Percentiles rank a stretch among this genome's conserved stretches.
phyloP scores from a whole-genome alignment of 768 basidiomycete species.

The Tephrocybe sp. region DNA sequence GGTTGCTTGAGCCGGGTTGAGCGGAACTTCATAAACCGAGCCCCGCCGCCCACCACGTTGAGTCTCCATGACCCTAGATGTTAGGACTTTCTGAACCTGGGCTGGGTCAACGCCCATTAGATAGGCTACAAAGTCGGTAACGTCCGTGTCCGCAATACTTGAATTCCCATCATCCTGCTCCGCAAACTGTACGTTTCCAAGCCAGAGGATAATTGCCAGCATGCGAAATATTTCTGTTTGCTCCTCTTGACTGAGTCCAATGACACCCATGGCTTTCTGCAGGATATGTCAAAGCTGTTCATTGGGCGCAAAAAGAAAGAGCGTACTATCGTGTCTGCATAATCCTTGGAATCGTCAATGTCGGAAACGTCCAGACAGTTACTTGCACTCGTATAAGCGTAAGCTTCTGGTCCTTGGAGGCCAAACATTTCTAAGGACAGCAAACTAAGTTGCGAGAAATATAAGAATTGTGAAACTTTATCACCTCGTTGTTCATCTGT shows the following conservation, averaged over 20 bases:
- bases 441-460: slow-evolving; percentile 9
- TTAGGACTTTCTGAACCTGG: slow-evolving; percentile 83
- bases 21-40: slow-evolving; percentile 94
- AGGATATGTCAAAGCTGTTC: slow-evolving; percentile 5
- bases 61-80: slow-evolving; percentile 86
- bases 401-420: slow-evolving; percentile 92
- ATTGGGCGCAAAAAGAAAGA: not conserved
- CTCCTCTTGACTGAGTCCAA: slow-evolving; percentile 82
- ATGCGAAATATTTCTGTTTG: slow-evolving; percentile 92
- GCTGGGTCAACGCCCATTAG: slow-evolving; percentile 85
- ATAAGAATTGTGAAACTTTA: not conserved
- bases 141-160: slow-evolving; percentile 70
- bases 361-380: slow-evolving; percentile 89
- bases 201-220: slow-evolving; percentile 90
- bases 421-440: slow-evolving; percentile 78
- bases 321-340: slow-evolving; percentile 81
- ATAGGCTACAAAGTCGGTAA: slow-evolving; percentile 95
- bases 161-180: slow-evolving; percentile 93
- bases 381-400: slow-evolving; percentile 89
- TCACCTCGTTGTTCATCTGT: slow-evolving; percentile 84
- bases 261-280: slow-evolving; percentile 90
- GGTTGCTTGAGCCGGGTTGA: slow-evolving; percentile 88
- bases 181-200: slow-evolving; percentile 90
- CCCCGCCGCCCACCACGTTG: slow-evolving; percentile 89
- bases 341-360: slow-evolving; percentile 89